Conservation (phyloP, 2,329 filamentous ascomycete species). For the Metarhizium album region DNA sequence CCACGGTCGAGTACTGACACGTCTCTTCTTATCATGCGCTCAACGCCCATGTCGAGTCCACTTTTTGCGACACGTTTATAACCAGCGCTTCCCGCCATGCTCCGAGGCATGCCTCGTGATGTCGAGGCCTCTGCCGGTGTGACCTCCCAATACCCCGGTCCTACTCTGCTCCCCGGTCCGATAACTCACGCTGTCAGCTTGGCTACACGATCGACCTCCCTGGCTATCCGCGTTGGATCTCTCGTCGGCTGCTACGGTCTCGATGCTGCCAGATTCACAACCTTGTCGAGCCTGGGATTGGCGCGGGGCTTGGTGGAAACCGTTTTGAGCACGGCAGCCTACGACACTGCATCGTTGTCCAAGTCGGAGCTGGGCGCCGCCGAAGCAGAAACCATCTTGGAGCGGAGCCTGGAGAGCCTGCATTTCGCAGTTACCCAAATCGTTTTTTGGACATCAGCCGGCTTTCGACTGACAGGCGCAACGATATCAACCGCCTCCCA, state of each 20-base stretch:
- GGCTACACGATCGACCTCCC: constrained; percentile 47
- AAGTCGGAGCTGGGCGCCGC: constrained; percentile 34
- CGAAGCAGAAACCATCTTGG: constrained; percentile 46
- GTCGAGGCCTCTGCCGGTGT: constrained; percentile 10
- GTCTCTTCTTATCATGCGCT: constrained; percentile 1
- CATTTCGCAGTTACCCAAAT: constrained; percentile 47
- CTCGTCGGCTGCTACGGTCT: constrained; percentile 41
- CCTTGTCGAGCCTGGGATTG: constrained; percentile 46
- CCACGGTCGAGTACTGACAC: not conserved
- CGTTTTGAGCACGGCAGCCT: constrained; percentile 40
- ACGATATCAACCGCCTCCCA: constrained; percentile 44
- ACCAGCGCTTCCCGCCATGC: not conserved
- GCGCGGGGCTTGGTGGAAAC: constrained; percentile 44
- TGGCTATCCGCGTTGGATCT: constrained; percentile 43
- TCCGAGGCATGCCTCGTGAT: not conserved
- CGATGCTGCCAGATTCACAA: constrained; percentile 43
- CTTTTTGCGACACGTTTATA: not conserved
- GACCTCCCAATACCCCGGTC: constrained; percentile 14
- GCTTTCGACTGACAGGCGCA: constrained; percentile 47
- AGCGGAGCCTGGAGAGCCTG: constrained; percentile 43
- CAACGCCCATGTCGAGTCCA: not conserved
- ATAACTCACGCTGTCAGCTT: constrained; percentile 50
- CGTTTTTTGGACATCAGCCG: constrained; percentile 50
- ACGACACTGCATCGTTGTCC: constrained; percentile 35
- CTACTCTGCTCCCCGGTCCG: constrained; percentile 45